Evolutionary conservation across 805 yeast species (phyloP).

Genomic region (Grigorovia transvaalensis): DNA sequence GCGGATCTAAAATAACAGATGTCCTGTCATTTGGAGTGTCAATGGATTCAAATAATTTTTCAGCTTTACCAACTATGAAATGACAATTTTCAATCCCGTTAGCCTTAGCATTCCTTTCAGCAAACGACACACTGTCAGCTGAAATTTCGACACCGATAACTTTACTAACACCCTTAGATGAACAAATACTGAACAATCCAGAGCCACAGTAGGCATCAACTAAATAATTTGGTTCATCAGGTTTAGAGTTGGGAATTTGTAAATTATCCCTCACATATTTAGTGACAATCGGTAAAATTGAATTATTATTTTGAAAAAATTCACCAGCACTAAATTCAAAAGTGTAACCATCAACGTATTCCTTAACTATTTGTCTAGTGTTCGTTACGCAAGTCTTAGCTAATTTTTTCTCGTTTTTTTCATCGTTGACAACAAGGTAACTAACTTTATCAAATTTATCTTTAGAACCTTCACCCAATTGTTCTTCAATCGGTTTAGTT

Average conservation of each 20-base stretch:
- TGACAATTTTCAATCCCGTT: conserved; percentile 71
- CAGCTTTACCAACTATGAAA: conserved; percentile 89
- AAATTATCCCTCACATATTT: conserved; percentile 69
- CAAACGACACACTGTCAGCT: conserved; percentile 83
- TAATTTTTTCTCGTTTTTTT: conserved; percentile 25
- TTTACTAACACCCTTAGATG: conserved; percentile 67
- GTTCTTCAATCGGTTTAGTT: conserved; percentile 22
- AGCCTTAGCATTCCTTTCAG: conserved; percentile 64
- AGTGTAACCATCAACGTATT: conserved; percentile 59
- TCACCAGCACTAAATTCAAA: conserved; percentile 92
- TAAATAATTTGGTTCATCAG: conserved; percentile 48
- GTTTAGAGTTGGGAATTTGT: conserved; percentile 33
- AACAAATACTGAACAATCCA: conserved; percentile 83
- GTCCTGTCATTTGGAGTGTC: conserved; percentile 69
- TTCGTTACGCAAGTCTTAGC: conserved; percentile 71
- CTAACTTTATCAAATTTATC: conserved; percentile 31
- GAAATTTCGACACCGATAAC: conserved; percentile 92
- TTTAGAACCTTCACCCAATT: conserved; percentile 38
- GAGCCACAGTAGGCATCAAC: conserved; percentile 97
- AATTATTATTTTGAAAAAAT: conserved; percentile 91
- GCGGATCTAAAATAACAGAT: conserved; percentile 90
- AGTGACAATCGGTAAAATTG: conserved; percentile 77
- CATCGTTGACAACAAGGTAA: conserved; percentile 26
- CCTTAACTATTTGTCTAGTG: conserved; percentile 68
- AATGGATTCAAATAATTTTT: conserved; percentile 69